Conservation (phyloP, 2,329 filamentous ascomycete genomes). For the Aspergillus flavus region DNA sequence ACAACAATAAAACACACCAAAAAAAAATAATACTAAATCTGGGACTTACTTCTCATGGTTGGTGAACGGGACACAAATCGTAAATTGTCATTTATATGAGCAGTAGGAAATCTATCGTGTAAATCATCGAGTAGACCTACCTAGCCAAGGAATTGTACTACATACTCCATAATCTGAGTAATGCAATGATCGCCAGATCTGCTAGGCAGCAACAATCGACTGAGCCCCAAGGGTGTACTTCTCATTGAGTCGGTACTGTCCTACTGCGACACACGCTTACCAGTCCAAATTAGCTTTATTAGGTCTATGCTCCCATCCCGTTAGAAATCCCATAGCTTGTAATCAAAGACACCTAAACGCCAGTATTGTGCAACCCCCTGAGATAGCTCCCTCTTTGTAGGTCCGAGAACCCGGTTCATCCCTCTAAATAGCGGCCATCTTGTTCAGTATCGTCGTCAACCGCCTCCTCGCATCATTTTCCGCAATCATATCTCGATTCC, state of each 20-base stretch:
- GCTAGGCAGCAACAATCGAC: constrained; percentile 14
- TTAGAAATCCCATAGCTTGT: neutral
- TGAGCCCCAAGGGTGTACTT: neutral
- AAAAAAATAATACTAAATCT: too few relatives aligned
- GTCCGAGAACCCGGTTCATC: neutral
- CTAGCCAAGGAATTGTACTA: neutral
- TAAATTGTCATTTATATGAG: too few relatives aligned
- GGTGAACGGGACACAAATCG: too few relatives aligned
- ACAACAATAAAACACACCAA: too few relatives aligned
- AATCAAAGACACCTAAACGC: neutral
- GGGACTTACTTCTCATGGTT: too few relatives aligned
- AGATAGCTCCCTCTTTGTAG: neutral
- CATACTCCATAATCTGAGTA: too few relatives aligned
- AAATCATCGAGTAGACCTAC: neutral
- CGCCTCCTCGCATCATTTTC: constrained; percentile 42
- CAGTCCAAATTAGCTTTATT: neutral
- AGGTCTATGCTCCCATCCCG: neutral
- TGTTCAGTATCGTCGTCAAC: constrained; percentile 34
- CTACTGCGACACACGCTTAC: neutral
- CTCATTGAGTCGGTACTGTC: neutral
- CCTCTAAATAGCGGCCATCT: constrained; percentile 28
- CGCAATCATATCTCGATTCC: constrained; percentile 35
- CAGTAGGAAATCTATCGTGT: too few relatives aligned
- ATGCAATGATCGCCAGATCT: constrained; percentile 5
- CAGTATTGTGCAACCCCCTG: neutral